Evolutionary conservation across 768 basidiomycete genomes (phyloP).

Genomic region (Psilocybe subaeruginosa): DNA sequence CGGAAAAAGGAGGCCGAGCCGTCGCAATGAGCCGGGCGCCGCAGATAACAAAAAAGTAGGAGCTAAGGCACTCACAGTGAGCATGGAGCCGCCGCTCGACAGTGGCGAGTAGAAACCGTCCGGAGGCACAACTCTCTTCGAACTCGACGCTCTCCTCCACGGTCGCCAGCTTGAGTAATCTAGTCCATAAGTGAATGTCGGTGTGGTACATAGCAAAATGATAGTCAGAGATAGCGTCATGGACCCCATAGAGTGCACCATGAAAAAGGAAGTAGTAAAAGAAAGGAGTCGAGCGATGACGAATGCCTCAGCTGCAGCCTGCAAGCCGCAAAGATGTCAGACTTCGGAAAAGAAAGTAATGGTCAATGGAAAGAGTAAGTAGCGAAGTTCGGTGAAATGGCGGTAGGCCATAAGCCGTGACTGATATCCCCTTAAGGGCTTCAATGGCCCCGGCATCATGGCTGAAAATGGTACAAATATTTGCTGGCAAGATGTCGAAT

Average conservation of each 20-base stretch:
- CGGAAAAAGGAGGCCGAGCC: not conserved
- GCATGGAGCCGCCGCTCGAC: conserved; percentile 62
- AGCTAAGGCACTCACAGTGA: conserved; percentile 58
- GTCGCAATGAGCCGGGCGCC: not conserved
- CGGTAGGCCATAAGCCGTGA: conserved; percentile 1
- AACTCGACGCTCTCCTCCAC: conserved; percentile 13
- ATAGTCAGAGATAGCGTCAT: conserved; percentile 22
- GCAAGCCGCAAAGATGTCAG: conserved; percentile 2
- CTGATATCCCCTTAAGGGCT: conserved; percentile 12
- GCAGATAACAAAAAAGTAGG: not conserved
- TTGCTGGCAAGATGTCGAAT: not conserved
- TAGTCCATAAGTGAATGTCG: conserved; percentile 17
- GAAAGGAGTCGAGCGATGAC: not conserved
- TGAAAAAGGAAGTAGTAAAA: conserved; percentile 1
- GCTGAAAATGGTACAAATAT: not conserved
- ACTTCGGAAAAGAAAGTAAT: conserved; percentile 1
- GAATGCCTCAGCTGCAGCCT: not conserved
- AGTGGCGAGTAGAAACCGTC: conserved; percentile 65
- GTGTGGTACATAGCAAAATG: conserved; percentile 22
- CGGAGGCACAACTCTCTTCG: conserved; percentile 42
- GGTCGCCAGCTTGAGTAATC: conserved; percentile 14
- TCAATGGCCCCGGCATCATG: not conserved
- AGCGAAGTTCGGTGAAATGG: not conserved
- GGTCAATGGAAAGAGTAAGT: not conserved
- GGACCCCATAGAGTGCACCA: conserved; percentile 13